These are phyloP conservation scores for Solanum neorickii DNA, from an alignment of 257 asterid genomes.

Conservation along the genomic window DNA sequence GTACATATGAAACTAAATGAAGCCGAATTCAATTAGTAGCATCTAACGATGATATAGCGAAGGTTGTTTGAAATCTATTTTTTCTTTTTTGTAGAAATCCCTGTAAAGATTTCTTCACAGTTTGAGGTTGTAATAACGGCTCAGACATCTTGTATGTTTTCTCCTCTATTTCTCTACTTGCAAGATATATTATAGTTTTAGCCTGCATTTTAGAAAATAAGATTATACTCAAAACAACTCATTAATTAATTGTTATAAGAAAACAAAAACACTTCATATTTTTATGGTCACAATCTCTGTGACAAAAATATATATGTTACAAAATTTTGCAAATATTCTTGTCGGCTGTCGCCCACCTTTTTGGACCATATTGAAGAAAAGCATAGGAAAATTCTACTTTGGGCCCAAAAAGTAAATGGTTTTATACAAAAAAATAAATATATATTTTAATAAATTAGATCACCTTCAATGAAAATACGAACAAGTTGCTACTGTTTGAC, in stretches of 20 bases:
- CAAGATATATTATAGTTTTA: conserved; percentile 7
- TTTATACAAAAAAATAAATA: background rate
- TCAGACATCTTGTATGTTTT: background rate
- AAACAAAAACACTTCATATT: background rate
- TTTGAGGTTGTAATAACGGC: background rate
- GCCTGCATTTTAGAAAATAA: background rate
- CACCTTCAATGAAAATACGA: too few species aligned
- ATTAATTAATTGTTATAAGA: background rate
- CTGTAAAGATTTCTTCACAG: conserved; percentile 14
- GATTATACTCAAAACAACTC: background rate
- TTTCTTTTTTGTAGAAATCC: conserved; percentile 20
- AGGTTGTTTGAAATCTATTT: conserved; percentile 2
- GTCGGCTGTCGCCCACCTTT: background rate
- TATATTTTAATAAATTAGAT: too few species aligned
- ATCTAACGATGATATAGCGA: conserved; percentile 3
- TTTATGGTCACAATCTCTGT: too few species aligned
- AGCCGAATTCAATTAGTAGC: background rate
- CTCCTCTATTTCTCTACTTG: conserved; percentile 7
- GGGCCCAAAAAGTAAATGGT: background rate
- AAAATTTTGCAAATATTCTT: background rate
- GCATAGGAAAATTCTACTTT: background rate
- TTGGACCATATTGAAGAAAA: background rate
- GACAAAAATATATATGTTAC: too few species aligned
- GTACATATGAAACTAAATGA: background rate
- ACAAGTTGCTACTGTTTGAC: too few species aligned